Percentiles rank a stretch among this genome's conserved stretches.
Evolutionary conservation across 192 early-diverging fungal species (phyloP).

Genomic region (Geosiphon pyriformis): DNA sequence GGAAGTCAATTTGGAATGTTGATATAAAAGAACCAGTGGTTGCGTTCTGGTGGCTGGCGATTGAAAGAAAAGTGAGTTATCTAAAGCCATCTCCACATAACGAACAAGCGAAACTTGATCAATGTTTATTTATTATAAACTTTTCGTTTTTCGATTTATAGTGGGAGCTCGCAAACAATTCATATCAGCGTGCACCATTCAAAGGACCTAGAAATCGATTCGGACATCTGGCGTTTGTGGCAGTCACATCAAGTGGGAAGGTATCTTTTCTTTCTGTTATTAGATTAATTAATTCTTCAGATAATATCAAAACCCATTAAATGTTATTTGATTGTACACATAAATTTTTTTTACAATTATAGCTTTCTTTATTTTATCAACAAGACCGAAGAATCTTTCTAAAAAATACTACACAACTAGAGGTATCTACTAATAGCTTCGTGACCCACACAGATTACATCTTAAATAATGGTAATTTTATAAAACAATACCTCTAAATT

Average conservation of each 20-base stretch:
- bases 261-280: too few relatives aligned
- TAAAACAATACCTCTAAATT: not conserved
- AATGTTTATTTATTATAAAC: not conserved
- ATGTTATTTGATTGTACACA: not conserved
- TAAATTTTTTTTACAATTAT: not conserved
- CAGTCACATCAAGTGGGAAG: conserved; percentile 15
- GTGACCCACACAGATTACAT: conserved; percentile 18
- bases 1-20: conserved; percentile 15
- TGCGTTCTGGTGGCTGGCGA: conserved; percentile 12
- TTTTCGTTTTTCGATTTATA: not conserved
- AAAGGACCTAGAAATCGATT: conserved; percentile 20
- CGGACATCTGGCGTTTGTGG: conserved; percentile 15
- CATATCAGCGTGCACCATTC: conserved; percentile 11
- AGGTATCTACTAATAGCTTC: not conserved
- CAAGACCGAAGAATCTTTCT: not conserved
- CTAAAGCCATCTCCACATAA: not conserved
- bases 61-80: conserved; percentile 10
- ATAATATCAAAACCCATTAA: not conserved
- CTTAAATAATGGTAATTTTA: conserved; percentile 11
- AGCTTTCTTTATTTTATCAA: not conserved
- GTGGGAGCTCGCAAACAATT: not conserved
- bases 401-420: not conserved
- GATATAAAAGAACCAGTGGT: conserved; percentile 6
- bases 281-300: not conserved
- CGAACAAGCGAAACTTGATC: not conserved